A percentile compares a stretch with the other conserved stretches of the same genome.
Evolutionary conservation across 1,139 yeast genomes (phyloP).

Genomic region (Diutina catenulata): DNA sequence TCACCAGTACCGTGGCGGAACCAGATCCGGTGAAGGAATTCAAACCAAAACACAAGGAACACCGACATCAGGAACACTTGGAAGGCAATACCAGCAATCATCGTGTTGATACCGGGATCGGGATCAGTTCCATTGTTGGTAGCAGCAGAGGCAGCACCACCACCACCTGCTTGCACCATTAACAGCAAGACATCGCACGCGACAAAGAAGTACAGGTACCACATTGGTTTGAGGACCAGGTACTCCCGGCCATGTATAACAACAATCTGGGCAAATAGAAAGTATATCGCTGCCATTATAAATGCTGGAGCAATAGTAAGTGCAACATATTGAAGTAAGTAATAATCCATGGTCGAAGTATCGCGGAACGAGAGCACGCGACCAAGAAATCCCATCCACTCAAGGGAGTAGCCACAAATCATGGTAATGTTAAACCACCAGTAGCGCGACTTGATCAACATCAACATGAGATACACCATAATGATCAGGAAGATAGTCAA

Average conservation of each 20-base stretch:
- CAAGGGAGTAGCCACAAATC: constrained; percentile 49
- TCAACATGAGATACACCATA: constrained; percentile 14
- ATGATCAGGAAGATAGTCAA: constrained; percentile 16
- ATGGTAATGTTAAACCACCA: constrained; percentile 68
- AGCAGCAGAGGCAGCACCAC: constrained; percentile 59
- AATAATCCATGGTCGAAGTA: constrained; percentile 31
- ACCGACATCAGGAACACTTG: constrained; percentile 68
- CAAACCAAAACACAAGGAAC: constrained; percentile 46
- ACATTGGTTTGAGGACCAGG: constrained; percentile 60
- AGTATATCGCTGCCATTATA: constrained; percentile 81
- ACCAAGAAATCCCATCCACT: constrained; percentile 62
- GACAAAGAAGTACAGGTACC: constrained; percentile 61
- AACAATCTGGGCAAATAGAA: constrained; percentile 60
- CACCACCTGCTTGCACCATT: constrained; percentile 72
- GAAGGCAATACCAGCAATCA: constrained; percentile 73
- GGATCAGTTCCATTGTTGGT: constrained; percentile 45
- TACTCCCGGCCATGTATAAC: constrained; percentile 55
- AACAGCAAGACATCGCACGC: constrained; percentile 58
- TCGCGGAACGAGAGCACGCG: constrained; percentile 35
- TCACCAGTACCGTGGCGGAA: constrained; percentile 17
- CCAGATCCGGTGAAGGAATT: constrained; percentile 37
- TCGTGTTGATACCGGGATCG: constrained; percentile 53
- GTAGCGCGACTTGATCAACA: constrained; percentile 35
- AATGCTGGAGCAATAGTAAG: constrained; percentile 70
- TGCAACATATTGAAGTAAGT: constrained; percentile 54